Percentiles rank a stretch among this genome's conserved stretches.
phyloP scores from a whole-genome alignment of 1,284 basidiomycete species.

The Leucoagaricus sp. region DNA sequence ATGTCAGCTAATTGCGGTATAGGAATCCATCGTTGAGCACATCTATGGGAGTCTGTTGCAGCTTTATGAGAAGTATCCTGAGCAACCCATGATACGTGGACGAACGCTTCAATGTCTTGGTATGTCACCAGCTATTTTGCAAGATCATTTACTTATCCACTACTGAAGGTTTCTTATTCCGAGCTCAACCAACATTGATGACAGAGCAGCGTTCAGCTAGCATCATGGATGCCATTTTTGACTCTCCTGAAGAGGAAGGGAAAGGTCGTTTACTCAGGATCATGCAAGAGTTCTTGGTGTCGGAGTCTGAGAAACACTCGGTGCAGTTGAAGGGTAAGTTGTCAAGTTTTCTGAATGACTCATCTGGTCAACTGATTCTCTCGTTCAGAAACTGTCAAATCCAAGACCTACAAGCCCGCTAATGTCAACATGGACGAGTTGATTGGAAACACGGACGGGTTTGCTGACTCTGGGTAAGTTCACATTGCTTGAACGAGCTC shows the following conservation, averaged over 20 bases:
- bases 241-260: conserved; percentile 67
- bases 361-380: not conserved
- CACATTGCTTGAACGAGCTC: too few relatives aligned
- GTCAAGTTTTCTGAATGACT: not conserved
- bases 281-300: conserved; percentile 86
- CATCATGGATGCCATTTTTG: conserved; percentile 92
- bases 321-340: conserved; percentile 63
- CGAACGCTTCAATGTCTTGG: conserved; percentile 84
- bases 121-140: conserved; percentile 28
- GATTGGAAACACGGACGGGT: conserved; percentile 91
- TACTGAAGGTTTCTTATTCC: conserved; percentile 79
- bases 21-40: conserved; percentile 79
- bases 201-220: conserved; percentile 71
- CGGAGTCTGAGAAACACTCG: conserved; percentile 77
- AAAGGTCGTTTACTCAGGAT: conserved; percentile 80
- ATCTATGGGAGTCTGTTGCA: conserved; percentile 75
- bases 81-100: conserved; percentile 54
- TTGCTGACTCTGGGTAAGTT: conserved; percentile 90
- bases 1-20: conserved; percentile 4
- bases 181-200: conserved; percentile 90
- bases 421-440: conserved; percentile 88
- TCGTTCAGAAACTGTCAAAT: conserved; percentile 36
- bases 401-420: conserved; percentile 44
- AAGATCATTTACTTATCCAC: not conserved
- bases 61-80: conserved; percentile 62